Evolutionary conservation across 2,329 filamentous ascomycete species (phyloP).

Genomic region (Penicillium verrucosum): DNA sequence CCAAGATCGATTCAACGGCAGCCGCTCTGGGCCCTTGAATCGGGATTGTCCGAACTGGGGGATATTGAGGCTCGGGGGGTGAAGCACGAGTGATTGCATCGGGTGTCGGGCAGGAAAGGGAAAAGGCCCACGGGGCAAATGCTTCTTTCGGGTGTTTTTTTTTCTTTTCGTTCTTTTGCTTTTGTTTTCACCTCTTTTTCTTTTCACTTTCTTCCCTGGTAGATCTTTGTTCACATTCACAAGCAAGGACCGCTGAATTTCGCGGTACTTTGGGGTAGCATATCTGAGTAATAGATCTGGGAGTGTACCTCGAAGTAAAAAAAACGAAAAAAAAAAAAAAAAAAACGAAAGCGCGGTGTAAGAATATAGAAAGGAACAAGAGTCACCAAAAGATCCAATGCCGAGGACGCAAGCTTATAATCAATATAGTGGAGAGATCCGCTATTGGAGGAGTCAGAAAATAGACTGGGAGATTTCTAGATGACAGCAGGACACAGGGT

Average conservation of each 20-base stretch:
- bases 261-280: conserved; percentile 26
- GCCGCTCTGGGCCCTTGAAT: conserved; percentile 36
- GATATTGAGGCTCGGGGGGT: conserved; percentile 36
- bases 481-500: conserved; percentile 39
- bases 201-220: background rate
- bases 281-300: conserved; percentile 24
- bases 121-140: conserved; percentile 15
- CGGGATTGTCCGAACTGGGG: conserved; percentile 38
- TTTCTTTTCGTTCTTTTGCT: background rate
- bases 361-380: conserved; percentile 4
- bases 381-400: conserved; percentile 20
- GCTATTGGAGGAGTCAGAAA: conserved; percentile 40
- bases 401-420: conserved; percentile 36
- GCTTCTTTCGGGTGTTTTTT: background rate
- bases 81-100: conserved; percentile 44
- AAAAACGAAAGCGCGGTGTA: conserved; percentile 13
- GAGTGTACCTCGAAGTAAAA: conserved; percentile 3
- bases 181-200: background rate
- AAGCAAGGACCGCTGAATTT: conserved; percentile 21
- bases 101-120: conserved; percentile 21
- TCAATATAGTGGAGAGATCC: conserved; percentile 25
- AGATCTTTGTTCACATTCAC: conserved; percentile 19
- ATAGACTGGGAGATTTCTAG: conserved; percentile 33
- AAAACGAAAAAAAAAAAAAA: no score
- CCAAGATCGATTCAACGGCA: conserved; percentile 34